Percentiles rank a stretch among this genome's conserved stretches.
Evolutionary conservation across 75 land plant genomes (phyloP).

Genomic region (Pinus albicaulis): DNA sequence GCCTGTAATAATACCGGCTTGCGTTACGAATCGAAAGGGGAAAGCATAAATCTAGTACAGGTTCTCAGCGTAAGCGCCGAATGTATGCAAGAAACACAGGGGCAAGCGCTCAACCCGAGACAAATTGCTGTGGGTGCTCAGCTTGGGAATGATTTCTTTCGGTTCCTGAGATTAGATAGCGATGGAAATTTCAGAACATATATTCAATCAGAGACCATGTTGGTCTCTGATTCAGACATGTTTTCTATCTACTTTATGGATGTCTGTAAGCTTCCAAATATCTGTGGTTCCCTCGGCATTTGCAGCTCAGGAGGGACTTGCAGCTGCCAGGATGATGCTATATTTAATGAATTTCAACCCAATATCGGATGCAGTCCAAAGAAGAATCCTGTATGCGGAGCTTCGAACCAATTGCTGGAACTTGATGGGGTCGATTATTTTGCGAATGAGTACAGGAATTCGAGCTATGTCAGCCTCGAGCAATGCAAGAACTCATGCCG

Average conservation of each 20-base stretch:
- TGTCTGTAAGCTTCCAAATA: conserved; percentile 15
- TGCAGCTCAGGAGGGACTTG: conserved; percentile 17
- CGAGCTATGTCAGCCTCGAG: neutral
- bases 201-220: neutral
- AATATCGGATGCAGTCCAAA: conserved; percentile 3
- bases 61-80: neutral
- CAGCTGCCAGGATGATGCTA: neutral
- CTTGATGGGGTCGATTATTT: conserved; percentile 15
- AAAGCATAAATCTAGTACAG: conserved; percentile 3
- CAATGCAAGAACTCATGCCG: conserved; percentile 12
- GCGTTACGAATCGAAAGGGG: conserved; percentile 1
- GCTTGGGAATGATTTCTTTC: conserved; percentile 2
- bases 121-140: neutral
- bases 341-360: neutral
- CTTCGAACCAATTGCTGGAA: conserved; percentile 4
- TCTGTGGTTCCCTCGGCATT: conserved; percentile 15
- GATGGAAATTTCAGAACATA: conserved; percentile 19
- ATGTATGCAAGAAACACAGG: conserved; percentile 7
- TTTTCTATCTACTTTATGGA: conserved; percentile 9
- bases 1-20: conserved; percentile 10
- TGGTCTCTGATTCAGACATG: conserved; percentile 7
- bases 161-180: conserved; percentile 14
- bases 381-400: neutral
- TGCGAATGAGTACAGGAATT: conserved; percentile 14
- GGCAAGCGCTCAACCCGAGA: neutral